These are phyloP conservation scores for Macaranga tanarius DNA, from an alignment of 441 rosid genomes.

Conservation along the genomic window DNA sequence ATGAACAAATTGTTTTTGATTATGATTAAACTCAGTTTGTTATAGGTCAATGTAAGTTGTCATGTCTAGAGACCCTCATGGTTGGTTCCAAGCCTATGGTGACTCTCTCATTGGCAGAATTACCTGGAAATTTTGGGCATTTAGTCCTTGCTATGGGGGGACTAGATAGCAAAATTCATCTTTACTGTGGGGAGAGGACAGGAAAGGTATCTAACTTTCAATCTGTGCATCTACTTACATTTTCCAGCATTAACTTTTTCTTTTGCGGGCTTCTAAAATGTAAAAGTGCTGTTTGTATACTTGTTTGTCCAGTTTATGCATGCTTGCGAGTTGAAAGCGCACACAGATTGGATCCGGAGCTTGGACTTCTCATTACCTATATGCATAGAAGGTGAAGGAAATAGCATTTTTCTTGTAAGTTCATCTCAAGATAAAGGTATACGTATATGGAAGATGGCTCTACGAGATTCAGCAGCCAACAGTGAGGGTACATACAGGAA, in stretches of 20 bases:
- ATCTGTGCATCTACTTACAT: not conserved
- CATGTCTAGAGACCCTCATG: slow-evolving; percentile 54
- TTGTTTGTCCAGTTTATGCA: slow-evolving; percentile 55
- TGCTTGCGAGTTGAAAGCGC: slow-evolving; percentile 92
- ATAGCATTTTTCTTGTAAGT: slow-evolving; percentile 76
- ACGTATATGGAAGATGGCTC: slow-evolving; percentile 83
- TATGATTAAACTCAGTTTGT: slow-evolving; percentile 15
- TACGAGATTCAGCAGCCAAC: slow-evolving; percentile 33
- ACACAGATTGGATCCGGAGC: slow-evolving; percentile 93
- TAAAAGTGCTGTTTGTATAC: slow-evolving; percentile 12
- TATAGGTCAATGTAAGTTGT: slow-evolving; percentile 65
- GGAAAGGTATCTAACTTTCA: slow-evolving; percentile 59
- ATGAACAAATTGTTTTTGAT: slow-evolving; percentile 14
- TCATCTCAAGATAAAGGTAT: slow-evolving; percentile 95
- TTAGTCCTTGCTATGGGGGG: slow-evolving; percentile 88
- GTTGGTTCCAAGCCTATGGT: slow-evolving; percentile 86
- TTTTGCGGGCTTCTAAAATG: slow-evolving; percentile 12
- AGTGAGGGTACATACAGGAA: slow-evolving; percentile 40
- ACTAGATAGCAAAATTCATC: slow-evolving; percentile 77
- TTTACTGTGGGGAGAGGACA: slow-evolving; percentile 64
- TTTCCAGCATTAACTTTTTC: slow-evolving; percentile 5
- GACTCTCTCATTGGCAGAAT: slow-evolving; percentile 66
- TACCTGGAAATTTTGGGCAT: slow-evolving; percentile 62
- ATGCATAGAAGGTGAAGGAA: slow-evolving; percentile 35
- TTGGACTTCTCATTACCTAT: slow-evolving; percentile 88